A percentile compares a stretch with the other conserved stretches of the same genome.
phyloP scores from a whole-genome alignment of 2,329 filamentous ascomycete genomes.

The Tolypocladium nubicola region DNA sequence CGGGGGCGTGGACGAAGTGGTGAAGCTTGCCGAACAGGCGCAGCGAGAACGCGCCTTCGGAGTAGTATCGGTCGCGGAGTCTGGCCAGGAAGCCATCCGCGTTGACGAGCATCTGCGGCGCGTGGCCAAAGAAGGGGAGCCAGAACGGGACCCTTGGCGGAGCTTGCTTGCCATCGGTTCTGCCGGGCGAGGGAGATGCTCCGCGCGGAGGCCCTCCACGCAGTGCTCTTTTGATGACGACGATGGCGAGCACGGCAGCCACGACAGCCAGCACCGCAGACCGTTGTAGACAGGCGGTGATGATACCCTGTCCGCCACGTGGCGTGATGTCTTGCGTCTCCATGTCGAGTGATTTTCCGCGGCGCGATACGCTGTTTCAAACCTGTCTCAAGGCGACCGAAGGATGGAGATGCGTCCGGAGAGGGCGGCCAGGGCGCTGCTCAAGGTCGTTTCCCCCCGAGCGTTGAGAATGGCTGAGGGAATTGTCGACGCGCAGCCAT shows the following conservation, averaged over 20 bases:
- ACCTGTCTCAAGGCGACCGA: neutral
- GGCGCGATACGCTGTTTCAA: neutral
- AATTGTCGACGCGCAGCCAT: neutral
- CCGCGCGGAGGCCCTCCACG: conserved; percentile 1
- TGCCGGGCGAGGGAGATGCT: neutral
- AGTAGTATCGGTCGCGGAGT: conserved; percentile 20
- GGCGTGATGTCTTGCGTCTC: neutral
- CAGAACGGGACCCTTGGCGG: conserved; percentile 21
- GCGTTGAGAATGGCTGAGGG: neutral
- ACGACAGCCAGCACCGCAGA: conserved; percentile 13
- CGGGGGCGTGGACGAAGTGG: conserved; percentile 21
- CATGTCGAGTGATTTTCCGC: neutral
- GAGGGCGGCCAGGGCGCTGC: neutral
- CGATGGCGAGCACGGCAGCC: conserved; percentile 13
- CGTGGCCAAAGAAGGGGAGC: conserved; percentile 25
- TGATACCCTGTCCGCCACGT: conserved; percentile 2
- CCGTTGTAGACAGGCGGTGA: conserved; percentile 7
- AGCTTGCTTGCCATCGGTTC: conserved; percentile 4
- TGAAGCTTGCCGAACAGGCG: conserved; percentile 20
- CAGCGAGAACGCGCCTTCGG: conserved; percentile 24
- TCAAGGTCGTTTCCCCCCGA: neutral
- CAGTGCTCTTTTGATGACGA: conserved; percentile 15
- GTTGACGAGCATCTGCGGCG: conserved; percentile 18
- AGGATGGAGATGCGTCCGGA: neutral
- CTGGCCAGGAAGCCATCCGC: conserved; percentile 17